phyloP scores from a whole-genome alignment of 2,329 filamentous ascomycete genomes.

The Claviceps digitariae region DNA sequence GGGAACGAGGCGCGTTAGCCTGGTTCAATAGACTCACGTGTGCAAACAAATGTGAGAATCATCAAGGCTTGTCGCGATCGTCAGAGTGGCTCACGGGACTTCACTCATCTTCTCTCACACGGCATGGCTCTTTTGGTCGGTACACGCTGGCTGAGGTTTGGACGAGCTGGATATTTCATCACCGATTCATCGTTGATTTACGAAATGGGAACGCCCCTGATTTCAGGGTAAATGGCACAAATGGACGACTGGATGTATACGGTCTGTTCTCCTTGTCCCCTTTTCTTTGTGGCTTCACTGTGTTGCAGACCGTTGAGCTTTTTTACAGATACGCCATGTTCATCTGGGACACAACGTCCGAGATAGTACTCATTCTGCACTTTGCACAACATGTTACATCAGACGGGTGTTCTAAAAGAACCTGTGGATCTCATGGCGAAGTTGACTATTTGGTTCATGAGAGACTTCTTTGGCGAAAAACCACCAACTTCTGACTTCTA shows the following conservation, averaged over 20 bases:
- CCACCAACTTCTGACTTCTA: neutral
- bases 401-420: conserved; percentile 24
- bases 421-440: conserved; percentile 19
- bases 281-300: conserved; percentile 31
- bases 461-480: neutral
- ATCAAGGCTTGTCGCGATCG: neutral
- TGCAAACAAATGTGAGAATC: neutral
- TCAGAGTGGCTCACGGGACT: neutral
- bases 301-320: conserved; percentile 29
- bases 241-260: conserved; percentile 19
- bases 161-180: neutral
- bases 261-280: conserved; percentile 36
- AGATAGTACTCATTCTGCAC: conserved; percentile 27
- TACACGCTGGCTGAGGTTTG: neutral
- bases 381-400: conserved; percentile 33
- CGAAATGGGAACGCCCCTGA: neutral
- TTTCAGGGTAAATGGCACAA: too few species aligned
- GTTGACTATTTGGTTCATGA: neutral
- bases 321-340: conserved; percentile 20
- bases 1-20: neutral
- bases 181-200: neutral
- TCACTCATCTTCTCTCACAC: neutral
- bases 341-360: conserved; percentile 26
- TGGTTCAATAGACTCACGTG: neutral
- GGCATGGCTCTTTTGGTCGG: neutral